Base-by-base conservation (phyloP, 108 stramenopile species). In the Cyclotella choctawhatcheeana region DNA sequence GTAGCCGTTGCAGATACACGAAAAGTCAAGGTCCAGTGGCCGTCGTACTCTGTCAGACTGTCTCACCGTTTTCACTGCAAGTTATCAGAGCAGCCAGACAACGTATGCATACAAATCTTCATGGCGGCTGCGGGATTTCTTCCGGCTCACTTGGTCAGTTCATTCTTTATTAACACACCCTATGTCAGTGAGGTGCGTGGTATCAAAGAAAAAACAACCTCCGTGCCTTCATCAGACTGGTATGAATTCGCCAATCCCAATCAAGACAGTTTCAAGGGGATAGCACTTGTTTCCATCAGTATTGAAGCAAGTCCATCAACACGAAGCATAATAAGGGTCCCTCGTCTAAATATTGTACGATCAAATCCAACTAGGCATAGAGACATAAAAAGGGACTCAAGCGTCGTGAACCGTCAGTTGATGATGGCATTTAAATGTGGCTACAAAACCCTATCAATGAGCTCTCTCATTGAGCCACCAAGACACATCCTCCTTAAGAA, bases 21-120 rank as follows among this genome's bases (percentile, higher is more conserved):
- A 53, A 44, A 20, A 26, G 52, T 64, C n/a, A 61, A 47, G 14
- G 18, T 82, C 6, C 44, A 76, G 44, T 76, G 68, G 69, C 69
- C 71, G 25, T 71, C 64, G 22, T 76, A 51, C 53, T 61, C 76
- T 2, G 50, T 82, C 24, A 21, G 16, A 2, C 48, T 82, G 44
- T 35, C 58, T 44, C 75, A 82, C 35, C 53, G 64, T 35, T 82
- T 77, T 33, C 50, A 68, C 47, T 82, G 81, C 61, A 50, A 53
- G 12, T 58, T 82, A 53, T 37, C 58, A 31, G 48, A 72, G 43
- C 40, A 24, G 63, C 71, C 70, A 47, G 61, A 52, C 2, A 43
- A 43, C 13, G 26, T 32, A 35, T 72, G 71, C 55, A 29, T 78
- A 40, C 77, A 78, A 72, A 56, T 78, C 47, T 76, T 66, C 45